A percentile compares a stretch with the other conserved stretches of the same genome.
phyloP scores from a whole-genome alignment of 1,284 basidiomycete genomes.

The Thecaphora thlaspeos region DNA sequence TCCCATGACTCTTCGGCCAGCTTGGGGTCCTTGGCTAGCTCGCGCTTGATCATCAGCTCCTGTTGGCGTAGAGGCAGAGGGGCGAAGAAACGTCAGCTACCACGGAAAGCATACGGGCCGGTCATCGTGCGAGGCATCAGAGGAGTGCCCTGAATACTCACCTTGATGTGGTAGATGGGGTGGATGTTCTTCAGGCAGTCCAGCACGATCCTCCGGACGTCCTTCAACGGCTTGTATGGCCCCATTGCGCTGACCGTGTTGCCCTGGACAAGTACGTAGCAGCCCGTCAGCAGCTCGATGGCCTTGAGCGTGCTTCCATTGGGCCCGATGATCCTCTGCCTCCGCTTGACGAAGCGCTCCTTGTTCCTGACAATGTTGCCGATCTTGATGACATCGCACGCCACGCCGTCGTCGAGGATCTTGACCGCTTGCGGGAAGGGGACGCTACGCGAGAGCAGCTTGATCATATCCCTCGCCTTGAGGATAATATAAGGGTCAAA shows the following conservation, averaged over 20 bases:
- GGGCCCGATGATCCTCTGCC: conserved; percentile 94
- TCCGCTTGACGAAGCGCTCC: conserved; percentile 91
- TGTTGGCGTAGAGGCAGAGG: conserved; percentile 52
- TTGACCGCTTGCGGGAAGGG: conserved; percentile 78
- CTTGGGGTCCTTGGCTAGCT: conserved; percentile 96
- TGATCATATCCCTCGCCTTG: conserved; percentile 93
- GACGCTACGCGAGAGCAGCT: conserved; percentile 89
- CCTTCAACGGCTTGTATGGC: conserved; percentile 88
- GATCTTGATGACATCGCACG: conserved; percentile 98
- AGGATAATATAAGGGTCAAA: conserved; percentile 94
- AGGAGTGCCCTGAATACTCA: too few relatives aligned
- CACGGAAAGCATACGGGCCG: too few relatives aligned
- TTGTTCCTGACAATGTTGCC: conserved; percentile 92
- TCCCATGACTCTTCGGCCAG: conserved; percentile 94
- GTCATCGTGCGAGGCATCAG: too few relatives aligned
- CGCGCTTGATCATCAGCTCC: conserved; percentile 98
- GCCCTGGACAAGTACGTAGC: conserved; percentile 96
- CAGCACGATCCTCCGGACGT: conserved; percentile 88
- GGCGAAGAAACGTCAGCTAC: too few relatives aligned
- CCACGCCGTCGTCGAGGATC: conserved; percentile 83
- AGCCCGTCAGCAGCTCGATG: conserved; percentile 92
- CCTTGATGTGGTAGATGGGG: conserved; percentile 98
- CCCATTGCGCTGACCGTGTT: conserved; percentile 99
- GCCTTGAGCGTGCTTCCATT: conserved; percentile 98
- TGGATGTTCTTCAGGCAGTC: conserved; percentile 99